Base-by-base conservation (phyloP, 1,139 yeast genomes). In the Suhomyces bokatorum region DNA sequence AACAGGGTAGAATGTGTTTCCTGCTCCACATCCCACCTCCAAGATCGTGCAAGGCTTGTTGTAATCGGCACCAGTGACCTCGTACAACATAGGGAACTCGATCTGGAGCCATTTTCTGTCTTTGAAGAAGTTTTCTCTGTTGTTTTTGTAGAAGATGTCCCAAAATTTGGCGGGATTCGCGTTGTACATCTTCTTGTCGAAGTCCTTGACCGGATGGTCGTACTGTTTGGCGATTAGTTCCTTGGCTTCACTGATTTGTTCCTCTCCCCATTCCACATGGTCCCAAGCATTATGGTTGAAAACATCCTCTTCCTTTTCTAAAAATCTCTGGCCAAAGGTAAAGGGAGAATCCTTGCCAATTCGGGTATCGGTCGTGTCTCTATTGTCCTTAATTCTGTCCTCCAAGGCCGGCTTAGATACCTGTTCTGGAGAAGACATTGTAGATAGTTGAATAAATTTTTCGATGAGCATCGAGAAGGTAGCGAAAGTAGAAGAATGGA, bases 11-110 rank as follows among this genome's bases (percentile, higher is more conserved):
- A 93, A 78, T 0, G 99, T 93, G 63, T 95, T 95, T 12, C 99
- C 99, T 3, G 97, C 99, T 45, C 99, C 99, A 68, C 99, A 93
- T 3, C 99, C 99, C 44, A 95, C 86, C 63, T 93, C 99, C 44
- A 93, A 75, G 30, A 93, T 85, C 2, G 85, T 82, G 26, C 77
- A 76, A 5, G 85, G 79, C n/a, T 89, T 85, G 12, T 84, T 77
- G 52, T 64, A 69, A 36, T 81, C 87, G 40, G 79, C 75, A 44
- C 79, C 76, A 1, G 96, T 87, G 3, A 90, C 86, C 50, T 83
- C 85, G 59, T 86, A 91, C 32, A 93, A 70, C 13, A 80, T 73
- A 0, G 99, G 99, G 53, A 93, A 93, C 67, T 93, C 99, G 40
- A 91, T 86, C 60, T 87, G 89, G 47, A 93, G 73, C 99, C 99